Percentiles rank a stretch among this genome's conserved stretches.
phyloP scores from a whole-genome alignment of 345 rosid genomes.

The Corchorus olitorius region DNA sequence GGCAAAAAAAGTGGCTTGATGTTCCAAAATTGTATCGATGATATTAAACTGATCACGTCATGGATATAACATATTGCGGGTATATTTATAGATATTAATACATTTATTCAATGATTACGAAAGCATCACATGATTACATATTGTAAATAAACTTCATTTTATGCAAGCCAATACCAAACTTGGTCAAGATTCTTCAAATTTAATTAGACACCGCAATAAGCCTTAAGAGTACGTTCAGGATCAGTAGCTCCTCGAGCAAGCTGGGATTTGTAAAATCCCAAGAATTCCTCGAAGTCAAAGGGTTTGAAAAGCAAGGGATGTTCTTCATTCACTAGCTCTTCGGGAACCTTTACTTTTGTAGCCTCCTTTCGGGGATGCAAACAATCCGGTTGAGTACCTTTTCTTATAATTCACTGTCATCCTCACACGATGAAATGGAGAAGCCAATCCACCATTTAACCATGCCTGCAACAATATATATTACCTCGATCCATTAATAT shows the following conservation, averaged over 20 bases:
- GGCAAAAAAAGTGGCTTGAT: too few species aligned
- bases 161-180: too few species aligned
- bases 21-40: too few species aligned
- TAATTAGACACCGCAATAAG: slow-evolving; percentile 48
- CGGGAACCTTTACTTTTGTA: slow-evolving; percentile 19
- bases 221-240: slow-evolving; percentile 37
- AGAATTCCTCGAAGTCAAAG: neutral
- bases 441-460: slow-evolving; percentile 5
- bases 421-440: slow-evolving; percentile 6
- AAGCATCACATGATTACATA: too few species aligned
- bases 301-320: slow-evolving; percentile 22
- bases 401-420: slow-evolving; percentile 15
- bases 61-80: too few species aligned
- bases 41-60: too few species aligned
- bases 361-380: neutral
- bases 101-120: too few species aligned
- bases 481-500: too few species aligned
- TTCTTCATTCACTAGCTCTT: slow-evolving; percentile 19
- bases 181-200: too few species aligned
- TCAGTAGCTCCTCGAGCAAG: slow-evolving; percentile 42
- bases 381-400: neutral
- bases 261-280: slow-evolving; percentile 42
- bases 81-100: too few species aligned
- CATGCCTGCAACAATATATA: neutral
- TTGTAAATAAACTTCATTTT: too few species aligned